Evolutionary conservation across 352 stramenopile genomes (phyloP), one percentile per base, ranked within the genome.

Genomic region (Globisporangium solare): DNA sequence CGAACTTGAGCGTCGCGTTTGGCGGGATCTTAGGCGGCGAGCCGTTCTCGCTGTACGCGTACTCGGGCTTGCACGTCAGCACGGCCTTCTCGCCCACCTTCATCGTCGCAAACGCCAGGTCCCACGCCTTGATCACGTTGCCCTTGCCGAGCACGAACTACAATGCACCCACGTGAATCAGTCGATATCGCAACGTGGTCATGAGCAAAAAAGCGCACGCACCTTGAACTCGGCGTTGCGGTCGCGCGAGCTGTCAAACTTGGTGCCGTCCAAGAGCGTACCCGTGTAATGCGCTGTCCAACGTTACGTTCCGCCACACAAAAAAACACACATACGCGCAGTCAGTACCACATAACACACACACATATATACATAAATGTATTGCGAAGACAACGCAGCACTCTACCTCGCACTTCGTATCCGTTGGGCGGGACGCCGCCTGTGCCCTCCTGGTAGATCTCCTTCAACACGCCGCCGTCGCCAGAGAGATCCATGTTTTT

Each of bases 21-120:
- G 80, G 68, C 8, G 95, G 95, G 61, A 99, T 99, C 67, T 97
- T 98, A 0, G 92, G 93, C 31, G 92, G 93, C 53, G 76, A 95
- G 40, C 91, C 90, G 42, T 61, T 83, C 49, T 81, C 82, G 17
- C 95, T 94, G 71, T 99, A 99, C 22, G 86, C 95, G 64, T 98
- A 98, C 63, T 97, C 89, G 12, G 88, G 77, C 60, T 88, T 86
- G 66, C 94, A 96, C 47, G 87, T 93, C 15, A 99, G 67, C 56
- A 96, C 75, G 3, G 94, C 94, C 75, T 97, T 97, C 81, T 99
- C 95, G 46, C 95, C 95, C 45, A 98, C 70, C 70, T 96, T 96
- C 95, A 99, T 99, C 40, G 89, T 96, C 18, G 92, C 84, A 64
- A 95, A 94, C 43, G 78, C 86, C 51, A 92, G 50, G 48, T 95